Evolutionary conservation across 257 asterid species (phyloP).

Genomic region (Verbascum thapsus): DNA sequence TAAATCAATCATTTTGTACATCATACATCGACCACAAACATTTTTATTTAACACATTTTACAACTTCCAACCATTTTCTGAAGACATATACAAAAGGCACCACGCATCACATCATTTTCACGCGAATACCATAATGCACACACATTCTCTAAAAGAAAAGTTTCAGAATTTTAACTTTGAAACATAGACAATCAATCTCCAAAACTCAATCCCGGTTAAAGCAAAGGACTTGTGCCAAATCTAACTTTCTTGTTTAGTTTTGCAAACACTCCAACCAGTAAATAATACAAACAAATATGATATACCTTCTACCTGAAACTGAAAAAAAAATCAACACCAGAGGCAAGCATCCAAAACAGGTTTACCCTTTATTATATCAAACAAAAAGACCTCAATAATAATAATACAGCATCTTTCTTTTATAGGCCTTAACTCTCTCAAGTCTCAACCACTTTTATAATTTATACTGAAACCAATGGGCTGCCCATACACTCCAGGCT

Average conservation of each 20-base stretch:
- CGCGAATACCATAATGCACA: too few relatives aligned
- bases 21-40: too few relatives aligned
- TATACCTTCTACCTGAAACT: constrained; percentile 7
- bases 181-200: not conserved
- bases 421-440: constrained; percentile 11
- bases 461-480: too few relatives aligned
- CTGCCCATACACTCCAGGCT: constrained; percentile 10
- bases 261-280: constrained; percentile 7
- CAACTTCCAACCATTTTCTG: too few relatives aligned
- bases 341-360: constrained; percentile 22
- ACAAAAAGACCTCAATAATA: constrained; percentile 8
- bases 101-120: too few relatives aligned
- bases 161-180: too few relatives aligned
- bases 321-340: constrained; percentile 20
- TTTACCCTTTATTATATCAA: not conserved
- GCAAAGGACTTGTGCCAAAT: constrained; percentile 5
- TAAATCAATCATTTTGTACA: too few relatives aligned
- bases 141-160: too few relatives aligned
- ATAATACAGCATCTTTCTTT: not conserved
- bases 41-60: too few relatives aligned
- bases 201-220: not conserved
- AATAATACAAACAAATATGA: not conserved
- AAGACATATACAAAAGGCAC: too few relatives aligned
- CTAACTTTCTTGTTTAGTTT: not conserved
- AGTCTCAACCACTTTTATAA: too few relatives aligned